A percentile compares a stretch with the other conserved stretches of the same genome.
phyloP scores from a whole-genome alignment of 345 rosid species.

The Corchorus olitorius region DNA sequence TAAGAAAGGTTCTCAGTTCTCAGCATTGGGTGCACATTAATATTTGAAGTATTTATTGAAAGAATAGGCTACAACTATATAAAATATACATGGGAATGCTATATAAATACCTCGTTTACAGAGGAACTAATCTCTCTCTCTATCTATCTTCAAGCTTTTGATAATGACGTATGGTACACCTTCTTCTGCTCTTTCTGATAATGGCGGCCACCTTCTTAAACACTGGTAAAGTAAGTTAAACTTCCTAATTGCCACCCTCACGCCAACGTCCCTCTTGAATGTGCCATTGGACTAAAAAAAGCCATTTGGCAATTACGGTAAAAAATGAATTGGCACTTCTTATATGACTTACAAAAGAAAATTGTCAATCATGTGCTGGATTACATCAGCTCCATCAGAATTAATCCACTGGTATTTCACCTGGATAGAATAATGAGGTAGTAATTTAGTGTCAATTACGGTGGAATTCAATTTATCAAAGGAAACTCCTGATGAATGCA shows the following conservation, averaged over 20 bases:
- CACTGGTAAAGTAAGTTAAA: not conserved
- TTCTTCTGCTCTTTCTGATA: not conserved
- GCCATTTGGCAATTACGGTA: not conserved
- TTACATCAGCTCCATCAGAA: constrained; percentile 80
- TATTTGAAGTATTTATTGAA: not conserved
- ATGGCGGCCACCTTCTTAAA: not conserved
- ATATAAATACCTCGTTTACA: not conserved
- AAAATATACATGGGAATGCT: constrained; percentile 2
- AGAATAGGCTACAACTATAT: not conserved
- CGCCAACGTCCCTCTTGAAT: constrained; percentile 7
- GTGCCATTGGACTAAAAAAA: not conserved
- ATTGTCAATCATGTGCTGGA: constrained; percentile 80
- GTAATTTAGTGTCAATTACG: not conserved
- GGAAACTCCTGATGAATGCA: constrained; percentile 1
- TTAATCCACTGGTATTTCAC: constrained; percentile 55
- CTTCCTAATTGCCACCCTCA: not conserved
- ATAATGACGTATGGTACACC: not conserved
- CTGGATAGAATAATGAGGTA: constrained; percentile 39
- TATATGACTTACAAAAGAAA: constrained; percentile 43
- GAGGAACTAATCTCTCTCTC: not conserved
- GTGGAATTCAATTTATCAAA: not conserved
- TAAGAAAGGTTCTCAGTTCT: not conserved
- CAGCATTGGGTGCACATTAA: not conserved
- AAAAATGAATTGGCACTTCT: not conserved
- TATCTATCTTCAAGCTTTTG: not conserved